Percentiles rank a stretch among this genome's conserved stretches.
These are phyloP conservation scores for Plasmodium berghei DNA, from an alignment of 169 alveolate species.

Conservation along the genomic window DNA sequence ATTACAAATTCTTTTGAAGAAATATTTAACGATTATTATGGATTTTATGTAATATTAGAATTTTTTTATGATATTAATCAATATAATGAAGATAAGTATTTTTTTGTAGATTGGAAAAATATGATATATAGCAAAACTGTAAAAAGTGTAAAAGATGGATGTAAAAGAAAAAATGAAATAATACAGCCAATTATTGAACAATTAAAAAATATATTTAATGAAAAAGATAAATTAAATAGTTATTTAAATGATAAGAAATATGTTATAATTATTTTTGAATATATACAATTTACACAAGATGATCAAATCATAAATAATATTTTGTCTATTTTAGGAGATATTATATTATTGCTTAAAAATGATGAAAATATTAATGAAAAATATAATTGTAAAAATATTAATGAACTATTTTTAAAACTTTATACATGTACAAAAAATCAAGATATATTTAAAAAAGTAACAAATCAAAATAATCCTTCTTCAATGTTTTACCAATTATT, in stretches of 20 bases:
- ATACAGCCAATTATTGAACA: constrained; percentile 31
- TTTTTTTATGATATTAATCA: constrained; percentile 52
- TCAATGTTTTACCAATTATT: constrained; percentile 22
- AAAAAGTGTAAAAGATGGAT: constrained; percentile 47
- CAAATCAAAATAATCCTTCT: constrained; percentile 1
- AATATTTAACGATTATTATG: constrained; percentile 63
- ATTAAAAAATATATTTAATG: constrained; percentile 10
- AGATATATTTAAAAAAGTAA: neutral
- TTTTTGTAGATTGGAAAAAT: constrained; percentile 52
- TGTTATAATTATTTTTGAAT: constrained; percentile 47
- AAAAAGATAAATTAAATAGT: constrained; percentile 21
- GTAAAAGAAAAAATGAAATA: constrained; percentile 66
- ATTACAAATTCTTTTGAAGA: constrained; percentile 46
- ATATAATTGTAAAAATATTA: constrained; percentile 25
- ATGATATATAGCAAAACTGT: constrained; percentile 36
- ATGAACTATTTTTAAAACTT: constrained; percentile 16
- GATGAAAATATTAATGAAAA: neutral
- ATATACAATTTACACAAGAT: constrained; percentile 24
- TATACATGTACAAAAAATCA: constrained; percentile 6
- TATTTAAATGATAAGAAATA: constrained; percentile 48
- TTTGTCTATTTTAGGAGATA: constrained; percentile 11
- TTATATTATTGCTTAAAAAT: constrained; percentile 8
- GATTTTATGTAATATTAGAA: constrained; percentile 68
- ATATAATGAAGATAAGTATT: constrained; percentile 30
- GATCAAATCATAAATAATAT: constrained; percentile 42